Conservation (phyloP, 768 basidiomycete species). For the Mycena haematopus region DNA sequence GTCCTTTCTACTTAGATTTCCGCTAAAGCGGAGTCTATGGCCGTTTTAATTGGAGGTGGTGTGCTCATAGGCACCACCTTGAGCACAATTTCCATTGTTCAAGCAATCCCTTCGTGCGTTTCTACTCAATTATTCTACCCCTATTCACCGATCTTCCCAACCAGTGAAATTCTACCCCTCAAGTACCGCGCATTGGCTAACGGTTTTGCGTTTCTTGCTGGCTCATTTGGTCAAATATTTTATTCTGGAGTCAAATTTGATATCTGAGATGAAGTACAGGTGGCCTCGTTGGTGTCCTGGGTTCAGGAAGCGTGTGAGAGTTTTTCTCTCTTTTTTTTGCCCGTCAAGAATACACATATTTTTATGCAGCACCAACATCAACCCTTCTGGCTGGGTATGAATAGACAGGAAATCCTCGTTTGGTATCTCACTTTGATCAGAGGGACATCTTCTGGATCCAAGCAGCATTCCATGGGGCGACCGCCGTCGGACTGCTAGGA, state of each 20-base stretch:
- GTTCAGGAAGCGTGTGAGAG: conserved; percentile 25
- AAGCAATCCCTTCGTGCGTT: conserved; percentile 30
- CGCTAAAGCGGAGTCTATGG: conserved; percentile 29
- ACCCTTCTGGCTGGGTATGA: conserved; percentile 29
- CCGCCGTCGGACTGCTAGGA: conserved; percentile 26
- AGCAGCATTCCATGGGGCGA: conserved; percentile 28
- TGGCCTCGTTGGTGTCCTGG: conserved; percentile 24
- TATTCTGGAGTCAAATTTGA: neutral
- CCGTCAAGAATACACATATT: neutral
- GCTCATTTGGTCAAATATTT: conserved; percentile 25
- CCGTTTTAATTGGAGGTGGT: conserved; percentile 29
- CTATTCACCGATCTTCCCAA: neutral
- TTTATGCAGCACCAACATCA: conserved; percentile 22
- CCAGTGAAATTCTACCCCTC: conserved; percentile 28
- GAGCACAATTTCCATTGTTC: conserved; percentile 31
- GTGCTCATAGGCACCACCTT: conserved; percentile 29
- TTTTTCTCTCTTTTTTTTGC: neutral
- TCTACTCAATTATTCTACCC: neutral
- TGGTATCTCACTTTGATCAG: neutral
- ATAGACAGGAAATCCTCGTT: neutral
- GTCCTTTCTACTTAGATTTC: conserved; percentile 19
- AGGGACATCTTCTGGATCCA: conserved; percentile 32
- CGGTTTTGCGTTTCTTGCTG: conserved; percentile 30
- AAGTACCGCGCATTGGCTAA: conserved; percentile 31
- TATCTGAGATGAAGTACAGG: conserved; percentile 1